Percentiles rank a stretch among this genome's conserved stretches.
These are phyloP conservation scores for Pseudozyma pruni DNA, from an alignment of 1,284 basidiomycete species.

Conservation along the genomic window DNA sequence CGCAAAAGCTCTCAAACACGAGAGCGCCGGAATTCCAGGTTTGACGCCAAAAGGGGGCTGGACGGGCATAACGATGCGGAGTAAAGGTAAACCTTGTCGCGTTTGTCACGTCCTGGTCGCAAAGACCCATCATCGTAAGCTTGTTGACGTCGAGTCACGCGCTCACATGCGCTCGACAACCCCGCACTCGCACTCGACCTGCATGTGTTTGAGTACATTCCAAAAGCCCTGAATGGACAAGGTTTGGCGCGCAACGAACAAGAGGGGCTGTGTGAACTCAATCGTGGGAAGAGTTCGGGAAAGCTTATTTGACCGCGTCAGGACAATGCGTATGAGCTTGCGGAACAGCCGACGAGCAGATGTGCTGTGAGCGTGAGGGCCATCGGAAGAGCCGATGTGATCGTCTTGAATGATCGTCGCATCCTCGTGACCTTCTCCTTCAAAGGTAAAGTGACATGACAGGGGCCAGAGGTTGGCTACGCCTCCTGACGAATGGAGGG, in stretches of 20 bases:
- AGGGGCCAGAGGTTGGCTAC: no score
- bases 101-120: background rate
- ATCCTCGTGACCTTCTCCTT: no score
- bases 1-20: no score
- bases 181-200: conserved; percentile 11
- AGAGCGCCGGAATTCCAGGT: no score
- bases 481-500: no score
- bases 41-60: no score
- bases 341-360: no score
- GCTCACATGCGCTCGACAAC: background rate
- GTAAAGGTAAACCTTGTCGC: no score
- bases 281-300: conserved; percentile 6
- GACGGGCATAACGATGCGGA: no score
- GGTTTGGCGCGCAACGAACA: background rate
- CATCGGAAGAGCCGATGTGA: conserved; percentile 10
- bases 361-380: background rate
- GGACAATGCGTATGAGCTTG: no score
- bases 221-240: background rate
- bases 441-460: no score
- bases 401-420: background rate
- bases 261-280: conserved; percentile 7
- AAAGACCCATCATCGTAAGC: background rate
- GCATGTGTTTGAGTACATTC: conserved; percentile 5
- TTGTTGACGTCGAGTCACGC: conserved; percentile 8
- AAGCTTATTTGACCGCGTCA: background rate